Evolutionary conservation across 208 protist genomes (phyloP).

Genomic region (Angomonas desouzai): DNA sequence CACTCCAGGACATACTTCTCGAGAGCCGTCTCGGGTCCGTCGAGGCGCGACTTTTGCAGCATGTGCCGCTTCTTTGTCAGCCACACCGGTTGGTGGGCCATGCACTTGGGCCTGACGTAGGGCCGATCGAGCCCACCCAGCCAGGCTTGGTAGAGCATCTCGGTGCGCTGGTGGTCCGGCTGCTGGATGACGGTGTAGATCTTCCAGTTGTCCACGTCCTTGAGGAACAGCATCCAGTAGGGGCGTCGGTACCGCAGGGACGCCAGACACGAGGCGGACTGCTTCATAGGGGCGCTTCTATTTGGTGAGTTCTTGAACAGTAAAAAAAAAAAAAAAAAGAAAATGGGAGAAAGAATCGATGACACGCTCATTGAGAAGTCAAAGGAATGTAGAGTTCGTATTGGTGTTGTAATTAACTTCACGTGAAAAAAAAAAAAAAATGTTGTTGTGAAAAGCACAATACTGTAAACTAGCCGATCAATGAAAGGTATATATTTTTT

Average conservation of each 20-base stretch:
- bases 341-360: not conserved
- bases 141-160: slow-evolving; percentile 93
- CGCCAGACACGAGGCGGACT: slow-evolving; percentile 23
- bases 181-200: slow-evolving; percentile 92
- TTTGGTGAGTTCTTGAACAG: not conserved
- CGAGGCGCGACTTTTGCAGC: slow-evolving; percentile 73
- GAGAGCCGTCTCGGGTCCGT: slow-evolving; percentile 78
- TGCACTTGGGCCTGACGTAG: slow-evolving; percentile 87
- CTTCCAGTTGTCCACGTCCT: slow-evolving; percentile 88
- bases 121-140: slow-evolving; percentile 86
- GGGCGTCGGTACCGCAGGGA: slow-evolving; percentile 52
- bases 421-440: too few species aligned
- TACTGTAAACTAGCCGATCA: too few species aligned
- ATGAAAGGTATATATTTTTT: too few species aligned
- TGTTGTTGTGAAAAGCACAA: too few species aligned
- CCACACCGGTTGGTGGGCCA: slow-evolving; percentile 87
- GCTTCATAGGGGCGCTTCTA: not conserved
- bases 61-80: slow-evolving; percentile 87
- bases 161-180: slow-evolving; percentile 87
- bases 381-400: too few species aligned
- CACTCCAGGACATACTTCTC: slow-evolving; percentile 90
- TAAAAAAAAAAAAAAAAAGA: slow-evolving; percentile 18
- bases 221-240: slow-evolving; percentile 88
- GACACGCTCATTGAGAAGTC: too few species aligned
- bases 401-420: too few species aligned